Percentiles rank a stretch among this genome's conserved stretches.
These are phyloP conservation scores for Linanthus parryae DNA, from an alignment of 148 eudicot genomes.

Conservation along the genomic window DNA sequence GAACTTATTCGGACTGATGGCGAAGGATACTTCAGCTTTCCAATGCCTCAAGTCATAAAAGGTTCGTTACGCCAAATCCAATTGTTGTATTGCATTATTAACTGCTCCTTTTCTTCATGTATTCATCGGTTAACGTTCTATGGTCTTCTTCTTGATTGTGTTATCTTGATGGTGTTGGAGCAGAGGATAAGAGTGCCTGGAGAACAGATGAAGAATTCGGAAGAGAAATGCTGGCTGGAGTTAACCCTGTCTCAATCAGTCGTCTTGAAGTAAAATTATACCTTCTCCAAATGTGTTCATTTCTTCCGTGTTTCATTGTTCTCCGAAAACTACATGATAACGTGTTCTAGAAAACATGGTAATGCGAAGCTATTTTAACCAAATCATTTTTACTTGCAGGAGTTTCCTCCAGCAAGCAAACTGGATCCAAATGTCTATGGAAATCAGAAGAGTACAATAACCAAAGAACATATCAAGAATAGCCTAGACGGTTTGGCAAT, in stretches of 20 bases:
- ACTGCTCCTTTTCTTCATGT: not conserved
- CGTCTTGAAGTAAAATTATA: constrained; percentile 40
- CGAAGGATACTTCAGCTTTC: constrained; percentile 45
- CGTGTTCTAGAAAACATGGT: not conserved
- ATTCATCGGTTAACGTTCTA: not conserved
- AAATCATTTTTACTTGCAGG: constrained; percentile 20
- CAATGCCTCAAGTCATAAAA: constrained; percentile 71
- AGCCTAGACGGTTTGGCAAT: constrained; percentile 41
- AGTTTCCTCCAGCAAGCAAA: constrained; percentile 61
- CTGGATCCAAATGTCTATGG: constrained; percentile 62
- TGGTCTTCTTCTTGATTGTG: not conserved
- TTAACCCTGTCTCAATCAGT: constrained; percentile 49
- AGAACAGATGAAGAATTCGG: constrained; percentile 71
- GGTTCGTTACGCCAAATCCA: constrained; percentile 20
- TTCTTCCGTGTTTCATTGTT: not conserved
- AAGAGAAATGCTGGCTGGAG: constrained; percentile 76
- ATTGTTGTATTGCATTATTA: too few species aligned
- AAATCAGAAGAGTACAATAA: constrained; percentile 59
- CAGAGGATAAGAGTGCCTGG: constrained; percentile 69
- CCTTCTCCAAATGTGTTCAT: not conserved
- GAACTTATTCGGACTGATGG: constrained; percentile 49
- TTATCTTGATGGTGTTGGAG: constrained; percentile 5
- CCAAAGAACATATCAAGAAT: constrained; percentile 44
- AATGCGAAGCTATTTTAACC: not conserved
- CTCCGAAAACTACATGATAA: not conserved